These are phyloP conservation scores for Rhodamnia argentea DNA, from an alignment of 345 rosid genomes.

Conservation along the genomic window DNA sequence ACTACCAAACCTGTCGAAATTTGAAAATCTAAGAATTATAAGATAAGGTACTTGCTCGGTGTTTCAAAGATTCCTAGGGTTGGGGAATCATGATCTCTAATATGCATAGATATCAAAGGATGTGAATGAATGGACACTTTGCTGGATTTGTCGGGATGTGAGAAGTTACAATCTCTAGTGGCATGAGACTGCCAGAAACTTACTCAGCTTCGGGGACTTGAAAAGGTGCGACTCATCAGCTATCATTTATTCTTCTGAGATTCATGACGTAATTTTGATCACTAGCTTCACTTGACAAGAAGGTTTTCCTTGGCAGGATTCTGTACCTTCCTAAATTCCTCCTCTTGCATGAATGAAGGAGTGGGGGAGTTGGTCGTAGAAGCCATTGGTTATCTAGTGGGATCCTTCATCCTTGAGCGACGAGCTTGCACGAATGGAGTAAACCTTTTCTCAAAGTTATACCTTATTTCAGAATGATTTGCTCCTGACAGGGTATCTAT, in stretches of 20 bases:
- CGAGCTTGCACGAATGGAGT: background rate
- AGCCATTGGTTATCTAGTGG: background rate
- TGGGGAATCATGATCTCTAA: rapidly evolving
- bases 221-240: background rate
- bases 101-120: too few relatives aligned
- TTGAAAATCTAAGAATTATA: background rate
- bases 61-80: rapidly evolving
- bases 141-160: too few relatives aligned
- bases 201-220: too few relatives aligned
- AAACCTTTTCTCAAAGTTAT: too few relatives aligned
- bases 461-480: too few relatives aligned
- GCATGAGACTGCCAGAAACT: too few relatives aligned
- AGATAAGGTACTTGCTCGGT: rapidly evolving
- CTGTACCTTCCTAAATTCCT: background rate
- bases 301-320: background rate
- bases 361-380: background rate
- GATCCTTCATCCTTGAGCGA: background rate
- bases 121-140: too few relatives aligned
- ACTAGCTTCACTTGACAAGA: background rate
- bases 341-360: background rate
- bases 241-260: background rate
- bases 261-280: background rate
- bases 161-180: too few relatives aligned
- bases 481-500: background rate
- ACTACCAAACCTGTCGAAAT: background rate